A percentile compares a stretch with the other conserved stretches of the same genome.
Evolutionary conservation across 2,329 filamentous ascomycete species (phyloP).

Genomic region (Phialophora expanda): DNA sequence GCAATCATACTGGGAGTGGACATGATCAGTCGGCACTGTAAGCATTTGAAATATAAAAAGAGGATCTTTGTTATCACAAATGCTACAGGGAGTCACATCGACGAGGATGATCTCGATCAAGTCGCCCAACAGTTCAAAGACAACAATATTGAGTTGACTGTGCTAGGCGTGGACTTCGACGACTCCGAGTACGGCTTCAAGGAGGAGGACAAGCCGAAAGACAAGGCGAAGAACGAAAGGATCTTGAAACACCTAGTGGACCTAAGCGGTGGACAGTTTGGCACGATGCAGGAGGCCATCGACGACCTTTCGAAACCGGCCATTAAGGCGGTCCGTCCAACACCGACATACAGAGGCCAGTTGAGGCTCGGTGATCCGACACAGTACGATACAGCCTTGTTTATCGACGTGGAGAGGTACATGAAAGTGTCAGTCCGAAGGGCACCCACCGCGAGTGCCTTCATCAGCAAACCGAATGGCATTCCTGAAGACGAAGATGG

Average conservation of each 20-base stretch:
- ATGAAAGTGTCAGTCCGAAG: slow-evolving; percentile 80
- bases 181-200: slow-evolving; percentile 87
- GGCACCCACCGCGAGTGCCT: slow-evolving; percentile 76
- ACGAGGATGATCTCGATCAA: slow-evolving; percentile 68
- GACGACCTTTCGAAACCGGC: slow-evolving; percentile 77
- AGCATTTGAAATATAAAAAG: slow-evolving; percentile 79
- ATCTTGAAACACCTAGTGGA: slow-evolving; percentile 69
- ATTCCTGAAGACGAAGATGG: slow-evolving; percentile 16
- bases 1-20: slow-evolving; percentile 83
- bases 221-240: slow-evolving; percentile 77
- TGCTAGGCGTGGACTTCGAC: slow-evolving; percentile 94
- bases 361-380: slow-evolving; percentile 79
- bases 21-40: slow-evolving; percentile 81
- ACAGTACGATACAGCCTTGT: slow-evolving; percentile 74
- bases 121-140: slow-evolving; percentile 57
- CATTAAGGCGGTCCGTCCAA: slow-evolving; percentile 75
- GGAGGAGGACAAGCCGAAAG: slow-evolving; percentile 78
- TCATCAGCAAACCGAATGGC: slow-evolving; percentile 59
- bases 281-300: slow-evolving; percentile 85
- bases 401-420: slow-evolving; percentile 88
- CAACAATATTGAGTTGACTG: slow-evolving; percentile 77
- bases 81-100: slow-evolving; percentile 69
- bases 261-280: slow-evolving; percentile 71
- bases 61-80: slow-evolving; percentile 87
- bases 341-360: slow-evolving; percentile 77